phyloP scores from a whole-genome alignment of 129 eudicot species.

The Arctium minus region DNA sequence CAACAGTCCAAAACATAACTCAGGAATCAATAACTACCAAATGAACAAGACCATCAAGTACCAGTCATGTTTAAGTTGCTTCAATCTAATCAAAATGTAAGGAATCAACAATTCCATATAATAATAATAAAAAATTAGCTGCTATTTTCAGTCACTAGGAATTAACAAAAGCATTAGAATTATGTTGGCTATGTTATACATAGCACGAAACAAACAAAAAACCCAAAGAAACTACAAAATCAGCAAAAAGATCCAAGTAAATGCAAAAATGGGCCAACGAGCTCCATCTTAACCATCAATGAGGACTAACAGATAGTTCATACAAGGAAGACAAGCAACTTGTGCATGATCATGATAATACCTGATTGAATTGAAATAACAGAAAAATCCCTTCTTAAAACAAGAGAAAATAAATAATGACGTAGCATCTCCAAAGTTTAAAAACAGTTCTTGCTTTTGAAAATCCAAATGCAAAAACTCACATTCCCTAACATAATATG shows the following conservation, averaged over 20 bases:
- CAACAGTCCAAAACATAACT: no score
- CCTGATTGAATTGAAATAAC: no score
- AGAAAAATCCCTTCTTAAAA: not conserved
- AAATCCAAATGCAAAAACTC: not conserved
- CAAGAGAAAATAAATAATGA: not conserved
- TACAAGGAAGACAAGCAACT: not conserved
- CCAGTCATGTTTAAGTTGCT: not conserved
- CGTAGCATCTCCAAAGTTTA: not conserved
- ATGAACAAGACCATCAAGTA: no score
- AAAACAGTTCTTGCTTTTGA: not conserved
- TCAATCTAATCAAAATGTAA: no score
- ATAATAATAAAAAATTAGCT: not conserved
- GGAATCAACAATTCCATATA: no score
- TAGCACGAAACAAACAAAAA: no score
- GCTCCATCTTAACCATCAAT: not conserved
- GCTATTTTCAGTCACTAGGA: not conserved
- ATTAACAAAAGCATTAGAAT: no score
- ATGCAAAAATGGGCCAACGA: not conserved
- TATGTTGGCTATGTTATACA: no score
- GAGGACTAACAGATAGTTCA: not conserved
- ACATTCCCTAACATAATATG: not conserved
- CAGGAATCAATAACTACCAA: no score
- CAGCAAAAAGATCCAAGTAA: not conserved
- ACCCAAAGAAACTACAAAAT: not conserved
- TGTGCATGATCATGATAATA: not conserved